Evolutionary conservation across 2,329 filamentous ascomycete species (phyloP).

Genomic region (Trichoderma sp.): DNA sequence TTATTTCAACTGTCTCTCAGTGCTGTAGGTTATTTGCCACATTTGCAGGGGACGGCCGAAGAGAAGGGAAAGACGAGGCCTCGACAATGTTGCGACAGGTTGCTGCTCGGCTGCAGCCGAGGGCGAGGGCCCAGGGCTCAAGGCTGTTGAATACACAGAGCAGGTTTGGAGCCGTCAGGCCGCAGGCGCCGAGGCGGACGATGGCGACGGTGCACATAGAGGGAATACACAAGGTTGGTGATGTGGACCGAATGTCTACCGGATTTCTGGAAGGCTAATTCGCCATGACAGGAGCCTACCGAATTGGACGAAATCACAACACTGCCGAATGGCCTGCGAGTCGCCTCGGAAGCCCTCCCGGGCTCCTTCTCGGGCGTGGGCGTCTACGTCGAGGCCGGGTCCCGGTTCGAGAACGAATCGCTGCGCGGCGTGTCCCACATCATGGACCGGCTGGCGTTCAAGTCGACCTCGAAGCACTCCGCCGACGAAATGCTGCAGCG

Average conservation of each 20-base stretch:
- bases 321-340: slow-evolving; percentile 87
- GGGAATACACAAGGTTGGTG: slow-evolving; percentile 42
- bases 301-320: slow-evolving; percentile 87
- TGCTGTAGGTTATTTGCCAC: background rate
- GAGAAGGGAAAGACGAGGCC: background rate
- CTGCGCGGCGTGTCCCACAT: slow-evolving; percentile 93
- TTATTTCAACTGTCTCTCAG: background rate
- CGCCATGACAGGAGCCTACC: slow-evolving; percentile 64
- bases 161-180: slow-evolving; percentile 25
- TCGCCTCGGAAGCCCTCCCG: slow-evolving; percentile 91
- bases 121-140: slow-evolving; percentile 35
- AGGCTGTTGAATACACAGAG: slow-evolving; percentile 34
- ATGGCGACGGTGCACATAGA: slow-evolving; percentile 43
- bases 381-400: slow-evolving; percentile 94
- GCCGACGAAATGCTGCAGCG: slow-evolving; percentile 86
- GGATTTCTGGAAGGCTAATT: background rate
- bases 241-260: no score
- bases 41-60: background rate
- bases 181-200: slow-evolving; percentile 32
- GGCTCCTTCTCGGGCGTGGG: slow-evolving; percentile 94
- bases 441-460: slow-evolving; percentile 93
- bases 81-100: slow-evolving; percentile 43
- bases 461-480: slow-evolving; percentile 72
- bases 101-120: slow-evolving; percentile 39
- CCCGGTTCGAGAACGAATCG: slow-evolving; percentile 84